Base-by-base conservation (phyloP, 768 basidiomycete species). In the Boletellus emodensis region DNA sequence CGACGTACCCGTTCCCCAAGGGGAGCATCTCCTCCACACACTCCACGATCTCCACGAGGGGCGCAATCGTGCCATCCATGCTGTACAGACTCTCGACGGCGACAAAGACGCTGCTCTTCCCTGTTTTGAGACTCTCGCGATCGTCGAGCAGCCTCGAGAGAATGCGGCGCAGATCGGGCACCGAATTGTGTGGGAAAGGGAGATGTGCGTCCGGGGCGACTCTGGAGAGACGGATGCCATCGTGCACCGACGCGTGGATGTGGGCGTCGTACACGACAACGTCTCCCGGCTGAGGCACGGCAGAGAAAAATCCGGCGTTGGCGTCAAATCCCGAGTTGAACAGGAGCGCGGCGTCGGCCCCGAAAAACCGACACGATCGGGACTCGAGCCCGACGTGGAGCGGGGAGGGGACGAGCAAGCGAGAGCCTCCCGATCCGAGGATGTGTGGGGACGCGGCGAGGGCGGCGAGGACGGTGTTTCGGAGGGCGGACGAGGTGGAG, bases 181-280 rank as follows among this genome's bases (percentile, higher is more conserved):
- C 24, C 24, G 24, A 24, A 24, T 24, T 24, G 24, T 24, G 24
- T 24, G 3, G 24, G 24, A 3, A 24, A 3, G 24, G 24, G 6
- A 24, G 24, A 6, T 3, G 24, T 6, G 24, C 24, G 24, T 24
- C 24, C 24, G 24, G 24, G 24, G 24, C 6, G 24, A 24, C 3
- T 6, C 24, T 24, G 24, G 24, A 24, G 24, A 24, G 24, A 6
- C 24, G 24, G 3, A 24, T 24, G 24, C 24, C 24, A 58, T 96
- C 93, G 66, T 94, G 90, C 13, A 94, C 90, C 1, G 83, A 87
- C 0, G 94, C 94, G 62, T 96, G 94, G 41, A 95, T 85, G 57
- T 89, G 81, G 56, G 88, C 90, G 24, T 24, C 24, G 24, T 24
- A 24, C 24, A 24, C 24, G 24, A 24, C 24, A 6, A 24, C 24